A percentile compares a stretch with the other conserved stretches of the same genome.
These are phyloP conservation scores for Aureobasidium namibiae DNA, from an alignment of 2,329 filamentous ascomycete species.

Conservation along the genomic window DNA sequence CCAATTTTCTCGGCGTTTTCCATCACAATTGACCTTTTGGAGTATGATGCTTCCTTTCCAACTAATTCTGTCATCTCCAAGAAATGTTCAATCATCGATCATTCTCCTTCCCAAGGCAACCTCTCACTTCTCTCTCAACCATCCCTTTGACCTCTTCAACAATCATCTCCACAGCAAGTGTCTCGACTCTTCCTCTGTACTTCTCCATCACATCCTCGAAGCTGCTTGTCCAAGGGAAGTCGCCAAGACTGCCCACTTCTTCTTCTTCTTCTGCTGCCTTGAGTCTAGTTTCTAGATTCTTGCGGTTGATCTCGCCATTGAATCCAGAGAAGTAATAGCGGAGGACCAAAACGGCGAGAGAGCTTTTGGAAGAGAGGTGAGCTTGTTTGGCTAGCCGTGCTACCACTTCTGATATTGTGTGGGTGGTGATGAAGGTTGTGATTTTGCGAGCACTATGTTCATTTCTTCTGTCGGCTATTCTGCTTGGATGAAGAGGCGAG, in stretches of 20 bases:
- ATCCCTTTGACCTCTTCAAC: background rate
- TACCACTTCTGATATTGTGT: background rate
- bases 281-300: background rate
- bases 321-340: background rate
- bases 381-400: background rate
- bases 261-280: background rate
- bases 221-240: background rate
- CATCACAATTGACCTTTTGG: background rate
- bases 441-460: background rate
- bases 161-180: background rate
- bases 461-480: background rate
- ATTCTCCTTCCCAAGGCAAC: background rate
- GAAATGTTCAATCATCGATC: background rate
- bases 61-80: too few relatives aligned
- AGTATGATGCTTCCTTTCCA: too few relatives aligned
- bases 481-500: background rate
- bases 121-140: background rate
- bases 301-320: background rate
- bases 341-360: background rate
- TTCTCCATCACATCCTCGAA: background rate
- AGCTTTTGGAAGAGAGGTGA: background rate
- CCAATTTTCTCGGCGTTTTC: background rate
- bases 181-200: background rate
- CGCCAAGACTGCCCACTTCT: background rate
- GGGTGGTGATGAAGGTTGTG: background rate